Percentiles rank a stretch among this genome's conserved stretches.
These are phyloP conservation scores for Craterostigma plantagineum DNA, from an alignment of 257 asterid genomes.

Conservation along the genomic window DNA sequence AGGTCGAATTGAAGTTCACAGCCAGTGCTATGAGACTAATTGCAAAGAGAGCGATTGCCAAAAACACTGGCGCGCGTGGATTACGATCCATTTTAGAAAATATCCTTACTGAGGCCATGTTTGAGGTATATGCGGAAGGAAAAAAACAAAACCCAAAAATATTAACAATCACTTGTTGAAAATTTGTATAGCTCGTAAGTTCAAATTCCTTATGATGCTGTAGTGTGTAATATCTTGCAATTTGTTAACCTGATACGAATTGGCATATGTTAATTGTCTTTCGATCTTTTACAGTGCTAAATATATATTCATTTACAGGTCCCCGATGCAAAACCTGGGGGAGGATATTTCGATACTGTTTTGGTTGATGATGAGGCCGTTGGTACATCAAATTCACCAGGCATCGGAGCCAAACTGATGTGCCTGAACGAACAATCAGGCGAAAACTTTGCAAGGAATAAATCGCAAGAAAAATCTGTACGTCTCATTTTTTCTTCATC, in stretches of 20 bases:
- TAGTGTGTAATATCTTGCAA: no score
- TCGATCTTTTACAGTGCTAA: no score
- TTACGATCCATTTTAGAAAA: conserved; percentile 77
- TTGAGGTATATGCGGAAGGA: conserved; percentile 42
- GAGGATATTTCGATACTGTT: conserved; percentile 27
- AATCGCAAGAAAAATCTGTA: conserved; percentile 20
- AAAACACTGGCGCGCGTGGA: conserved; percentile 89
- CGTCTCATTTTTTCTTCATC: conserved; percentile 7
- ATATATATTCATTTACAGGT: conserved; percentile 20
- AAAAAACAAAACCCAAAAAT: not conserved
- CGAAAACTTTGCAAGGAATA: conserved; percentile 7
- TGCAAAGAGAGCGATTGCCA: conserved; percentile 65
- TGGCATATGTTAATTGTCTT: not conserved
- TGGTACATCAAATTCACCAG: conserved; percentile 43
- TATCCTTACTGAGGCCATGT: conserved; percentile 83
- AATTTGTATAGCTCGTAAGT: no score
- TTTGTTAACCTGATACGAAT: no score
- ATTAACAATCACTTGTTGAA: no score
- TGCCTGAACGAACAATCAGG: conserved; percentile 14
- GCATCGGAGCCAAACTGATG: conserved; percentile 69
- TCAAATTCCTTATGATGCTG: no score
- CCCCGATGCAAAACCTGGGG: conserved; percentile 55
- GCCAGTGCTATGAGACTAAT: conserved; percentile 48
- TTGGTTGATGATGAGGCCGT: conserved; percentile 92
- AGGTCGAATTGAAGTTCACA: conserved; percentile 61